Base-by-base conservation (phyloP, 1,284 basidiomycete species). In the Rhodotorula sp. region DNA sequence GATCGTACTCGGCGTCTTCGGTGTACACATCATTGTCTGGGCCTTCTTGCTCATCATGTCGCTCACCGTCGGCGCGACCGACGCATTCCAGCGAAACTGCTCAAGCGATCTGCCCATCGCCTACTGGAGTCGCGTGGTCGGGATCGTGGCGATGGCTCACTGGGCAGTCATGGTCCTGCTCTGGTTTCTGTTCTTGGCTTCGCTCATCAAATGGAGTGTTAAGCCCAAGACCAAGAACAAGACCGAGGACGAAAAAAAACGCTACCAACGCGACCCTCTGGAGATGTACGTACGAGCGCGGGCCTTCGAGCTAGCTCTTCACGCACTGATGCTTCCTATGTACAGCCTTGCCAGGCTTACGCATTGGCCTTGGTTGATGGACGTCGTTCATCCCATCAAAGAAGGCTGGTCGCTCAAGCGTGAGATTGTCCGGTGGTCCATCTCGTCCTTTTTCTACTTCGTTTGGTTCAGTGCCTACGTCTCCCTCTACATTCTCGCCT, bases 11-110 rank as follows among this genome's bases (percentile, higher is more conserved):
- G 6, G 5, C 12, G 19, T 69, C 43, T 62, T 59, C 62, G 55
- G 52, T 26, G 14, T 64, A 18, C 71, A 72, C 56, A 31, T 72
- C 52, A 23, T 69, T 61, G 8, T 18, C 5, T 72, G 67, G 67
- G 54, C 54, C 26, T 16, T 50, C n/a, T 28, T 43, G 52, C 21
- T 67, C 47, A 60, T 72, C 71, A 4, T 50, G 49, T 58, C 64
- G 47, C 48, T 52, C 34, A 26, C 38, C 31, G 18, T 19, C n/a
- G 10, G 23, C 3, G 54, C 45, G 55, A 10, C 21, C 14, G 23
- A 62, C n/a, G 45, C 66, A 2, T 52, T 28, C n/a, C 71, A 72
- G 43, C 28, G 23, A 21, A 49, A 67, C 10, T 72, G 71, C 54
- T 21, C 19, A 58, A 58, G 61, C 19, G 54, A 45, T 34, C 66